A percentile compares a stretch with the other conserved stretches of the same genome.
phyloP scores from a whole-genome alignment of 768 basidiomycete species.

The Chalciporus piperatus region DNA sequence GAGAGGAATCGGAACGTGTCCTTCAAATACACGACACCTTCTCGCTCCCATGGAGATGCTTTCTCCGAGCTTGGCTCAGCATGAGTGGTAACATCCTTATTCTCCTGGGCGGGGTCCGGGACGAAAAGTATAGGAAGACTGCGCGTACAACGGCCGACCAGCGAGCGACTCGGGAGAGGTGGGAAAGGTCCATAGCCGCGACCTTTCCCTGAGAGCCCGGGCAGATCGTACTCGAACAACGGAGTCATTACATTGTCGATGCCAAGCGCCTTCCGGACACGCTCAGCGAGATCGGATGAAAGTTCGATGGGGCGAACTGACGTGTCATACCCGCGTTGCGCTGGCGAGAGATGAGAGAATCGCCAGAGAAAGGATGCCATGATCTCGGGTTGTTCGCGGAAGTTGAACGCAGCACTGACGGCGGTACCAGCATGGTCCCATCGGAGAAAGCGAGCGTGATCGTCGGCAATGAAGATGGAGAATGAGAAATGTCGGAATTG shows the following conservation, averaged over 20 bases:
- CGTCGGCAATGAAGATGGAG: conserved; percentile 25
- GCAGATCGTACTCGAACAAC: background rate
- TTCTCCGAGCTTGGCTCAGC: too few species aligned
- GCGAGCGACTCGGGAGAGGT: background rate
- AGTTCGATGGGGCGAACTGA: background rate
- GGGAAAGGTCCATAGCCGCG: background rate
- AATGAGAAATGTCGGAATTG: conserved; percentile 35
- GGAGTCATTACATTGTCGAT: background rate
- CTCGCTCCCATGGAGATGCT: background rate
- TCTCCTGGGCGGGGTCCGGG: background rate
- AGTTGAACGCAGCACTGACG: conserved; percentile 1
- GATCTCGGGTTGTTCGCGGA: background rate
- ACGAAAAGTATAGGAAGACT: background rate
- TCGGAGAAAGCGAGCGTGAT: conserved; percentile 29
- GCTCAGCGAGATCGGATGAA: background rate
- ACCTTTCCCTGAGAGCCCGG: too few species aligned
- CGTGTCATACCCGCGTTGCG: background rate
- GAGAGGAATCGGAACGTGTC: conserved; percentile 8
- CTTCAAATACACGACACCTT: background rate
- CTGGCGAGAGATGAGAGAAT: background rate
- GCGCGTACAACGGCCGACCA: conserved; percentile 2
- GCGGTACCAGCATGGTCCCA: conserved; percentile 30
- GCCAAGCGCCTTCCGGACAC: background rate
- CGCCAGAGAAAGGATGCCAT: conserved; percentile 3
- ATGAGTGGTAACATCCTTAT: background rate